Evolutionary conservation across 2,329 filamentous ascomycete species (phyloP), one percentile per base, ranked within the genome.

Genomic region (Sporothrix dimorphospora): DNA sequence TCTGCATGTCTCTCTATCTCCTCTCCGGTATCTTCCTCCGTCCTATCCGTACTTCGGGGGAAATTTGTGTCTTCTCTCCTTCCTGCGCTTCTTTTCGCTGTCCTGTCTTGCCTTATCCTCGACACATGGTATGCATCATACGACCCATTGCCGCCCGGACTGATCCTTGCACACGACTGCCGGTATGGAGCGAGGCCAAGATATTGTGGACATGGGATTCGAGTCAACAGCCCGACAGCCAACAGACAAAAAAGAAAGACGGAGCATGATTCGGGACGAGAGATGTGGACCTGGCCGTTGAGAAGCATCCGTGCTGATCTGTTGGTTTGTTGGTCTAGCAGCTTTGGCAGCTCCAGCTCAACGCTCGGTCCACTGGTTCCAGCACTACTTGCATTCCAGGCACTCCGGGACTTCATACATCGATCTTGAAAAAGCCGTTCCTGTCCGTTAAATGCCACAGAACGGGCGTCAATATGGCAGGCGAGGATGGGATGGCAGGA

Each of bases 1-100:
- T 16, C 57, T 63, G 57, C 57, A 63, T 42, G 57, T 63, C 57
- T 63, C 57, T 42, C 34, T 63, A n/a, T 42, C 30, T n/a, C n/a
- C n/a, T n/a, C 34, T 24, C 53, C 53, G 53, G 27, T 24, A 42
- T 63, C 57, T 63, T 42, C 27, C 53, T 57, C 53, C 53, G 53
- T 34, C 6, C 27, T 19, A 27, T 34, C 27, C 27, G 27, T n/a
- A 3, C 30, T 57, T 27, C 27, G 53, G 27, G 5, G 27, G 9
- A 34, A 9, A n/a, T n/a, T 14, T 34, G 9, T 34, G n/a, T n/a
- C n/a, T n/a, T 19, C 11, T 8, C 27, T 57, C 7, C 3, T 24
- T 14, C n/a, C 34, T 42, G 5, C n/a, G 19, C 27, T 59, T 4
- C 9, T 21, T 0, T 11, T 42, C 34, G 19, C 3, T 34, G 34